Percentiles rank a stretch among this genome's conserved stretches.
phyloP scores from a whole-genome alignment of 805 yeast genomes.

The Schwanniomyces sp. region DNA sequence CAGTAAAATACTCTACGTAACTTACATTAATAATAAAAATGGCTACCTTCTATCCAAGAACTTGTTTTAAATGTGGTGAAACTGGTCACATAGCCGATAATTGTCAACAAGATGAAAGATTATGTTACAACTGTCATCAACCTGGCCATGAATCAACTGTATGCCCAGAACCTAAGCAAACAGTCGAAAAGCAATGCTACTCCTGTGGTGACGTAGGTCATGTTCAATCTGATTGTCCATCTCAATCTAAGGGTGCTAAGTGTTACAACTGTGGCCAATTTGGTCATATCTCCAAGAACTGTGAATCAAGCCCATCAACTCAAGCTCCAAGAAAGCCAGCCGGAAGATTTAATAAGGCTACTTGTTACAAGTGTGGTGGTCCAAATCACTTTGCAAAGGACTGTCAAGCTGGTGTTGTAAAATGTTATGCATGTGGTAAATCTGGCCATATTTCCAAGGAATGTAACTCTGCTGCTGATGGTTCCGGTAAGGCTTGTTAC shows the following conservation, averaged over 20 bases:
- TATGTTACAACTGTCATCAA: conserved; percentile 90
- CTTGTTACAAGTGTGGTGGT: conserved; percentile 90
- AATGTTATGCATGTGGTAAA: conserved; percentile 92
- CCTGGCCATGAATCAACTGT: conserved; percentile 88
- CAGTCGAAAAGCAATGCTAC: conserved; percentile 85
- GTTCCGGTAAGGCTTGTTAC: conserved; percentile 63
- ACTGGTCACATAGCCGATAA: conserved; percentile 88
- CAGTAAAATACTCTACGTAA: neutral
- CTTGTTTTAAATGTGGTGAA: conserved; percentile 91
- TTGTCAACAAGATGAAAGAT: conserved; percentile 80
- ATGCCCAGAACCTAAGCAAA: conserved; percentile 86
- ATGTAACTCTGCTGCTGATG: conserved; percentile 61
- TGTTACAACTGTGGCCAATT: conserved; percentile 61
- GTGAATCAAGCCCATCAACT: conserved; percentile 44
- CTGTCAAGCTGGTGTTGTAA: conserved; percentile 69
- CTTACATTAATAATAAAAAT: conserved; percentile 11
- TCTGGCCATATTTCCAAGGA: conserved; percentile 87
- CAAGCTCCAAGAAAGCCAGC: conserved; percentile 21
- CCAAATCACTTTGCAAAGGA: conserved; percentile 93
- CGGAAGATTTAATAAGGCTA: conserved; percentile 30
- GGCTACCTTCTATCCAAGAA: conserved; percentile 59
- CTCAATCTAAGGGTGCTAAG: conserved; percentile 63
- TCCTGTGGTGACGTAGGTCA: conserved; percentile 92
- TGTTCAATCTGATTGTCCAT: conserved; percentile 80
- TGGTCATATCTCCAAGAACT: conserved; percentile 83